Base-by-base conservation (phyloP, 768 basidiomycete genomes). In the Panaeolus cyanescens region DNA sequence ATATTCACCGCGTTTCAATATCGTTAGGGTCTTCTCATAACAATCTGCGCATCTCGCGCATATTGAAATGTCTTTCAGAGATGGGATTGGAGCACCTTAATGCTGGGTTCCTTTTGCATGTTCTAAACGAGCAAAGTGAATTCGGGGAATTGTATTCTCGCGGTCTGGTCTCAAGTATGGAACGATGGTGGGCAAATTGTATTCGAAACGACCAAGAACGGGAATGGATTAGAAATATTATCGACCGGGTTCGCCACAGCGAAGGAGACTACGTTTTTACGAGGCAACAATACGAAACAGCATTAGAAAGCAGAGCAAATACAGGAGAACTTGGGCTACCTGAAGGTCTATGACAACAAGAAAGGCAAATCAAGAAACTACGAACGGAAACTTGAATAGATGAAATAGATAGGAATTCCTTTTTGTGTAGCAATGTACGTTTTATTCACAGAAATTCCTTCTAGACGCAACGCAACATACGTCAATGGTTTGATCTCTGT, bases 101-200 rank as follows among this genome's bases (percentile, higher is more conserved):
- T 64, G 80, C 85, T 13, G 88, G 86, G 1, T 90, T 91, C 65
- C 67, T 92, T 42, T 77, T 92, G 42, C 87, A 89, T 68, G 78
- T 91, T 61, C 78, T 92, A 28, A 82, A 78, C 65, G 87, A 91
- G 68, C 90, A 91, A 68, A 89, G 86, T 66, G 85, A 88, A 69
- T 69, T 76, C 20, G 74, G 77, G 31, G 74, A 81, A 67, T 77
- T 92, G 40, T 77, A 84, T 66, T 76, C 81, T n/a, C 65, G 67
- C 9, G 72, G 73, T 10, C 74, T 91, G 54, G 70, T 72, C 54
- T 72, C 74, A 64, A 91, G 90, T 70, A 91, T 91, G 89, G 90
- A 90, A 62, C 76, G 79, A 59, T 92, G 88, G 87, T 91, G 90
- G 90, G 84, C 85, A 19, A 89, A 89, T 66, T 92, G 90, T 68